Conservation (phyloP, 257 asterid species). For the Voacanga thouarsii region DNA sequence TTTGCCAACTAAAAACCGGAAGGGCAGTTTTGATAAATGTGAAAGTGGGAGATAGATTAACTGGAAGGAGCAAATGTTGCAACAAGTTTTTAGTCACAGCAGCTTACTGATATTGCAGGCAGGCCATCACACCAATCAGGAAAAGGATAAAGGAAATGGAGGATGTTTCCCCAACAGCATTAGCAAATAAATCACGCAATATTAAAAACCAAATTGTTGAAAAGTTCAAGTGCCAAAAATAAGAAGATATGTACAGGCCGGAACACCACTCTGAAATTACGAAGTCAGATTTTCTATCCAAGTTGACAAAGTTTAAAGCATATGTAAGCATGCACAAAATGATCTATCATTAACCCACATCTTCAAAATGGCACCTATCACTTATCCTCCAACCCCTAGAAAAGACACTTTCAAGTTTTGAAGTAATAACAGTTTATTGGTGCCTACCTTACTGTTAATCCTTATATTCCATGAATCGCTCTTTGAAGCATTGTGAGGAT, state of each 20-base stretch:
- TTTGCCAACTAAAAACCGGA: background rate
- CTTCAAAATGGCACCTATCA: background rate
- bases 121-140: background rate
- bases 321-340: background rate
- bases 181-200: background rate
- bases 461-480: slow-evolving; percentile 65
- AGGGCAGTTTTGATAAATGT: background rate
- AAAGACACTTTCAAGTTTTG: background rate
- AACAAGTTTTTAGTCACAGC: background rate
- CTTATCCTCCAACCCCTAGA: too few species aligned
- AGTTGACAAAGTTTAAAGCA: background rate
- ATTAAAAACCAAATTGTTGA: background rate
- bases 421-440: background rate
- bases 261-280: background rate
- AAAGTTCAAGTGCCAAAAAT: background rate
- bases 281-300: background rate
- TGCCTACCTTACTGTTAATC: slow-evolving; percentile 67
- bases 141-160: background rate
- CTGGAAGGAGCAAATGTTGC: background rate
- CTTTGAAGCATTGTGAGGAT: slow-evolving; percentile 55
- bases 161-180: background rate
- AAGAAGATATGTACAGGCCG: background rate
- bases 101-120: background rate
- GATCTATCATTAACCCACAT: background rate
- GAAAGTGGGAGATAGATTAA: too few species aligned